Conservation (phyloP, 2,329 filamentous ascomycete genomes). For the Cercospora beticola region DNA sequence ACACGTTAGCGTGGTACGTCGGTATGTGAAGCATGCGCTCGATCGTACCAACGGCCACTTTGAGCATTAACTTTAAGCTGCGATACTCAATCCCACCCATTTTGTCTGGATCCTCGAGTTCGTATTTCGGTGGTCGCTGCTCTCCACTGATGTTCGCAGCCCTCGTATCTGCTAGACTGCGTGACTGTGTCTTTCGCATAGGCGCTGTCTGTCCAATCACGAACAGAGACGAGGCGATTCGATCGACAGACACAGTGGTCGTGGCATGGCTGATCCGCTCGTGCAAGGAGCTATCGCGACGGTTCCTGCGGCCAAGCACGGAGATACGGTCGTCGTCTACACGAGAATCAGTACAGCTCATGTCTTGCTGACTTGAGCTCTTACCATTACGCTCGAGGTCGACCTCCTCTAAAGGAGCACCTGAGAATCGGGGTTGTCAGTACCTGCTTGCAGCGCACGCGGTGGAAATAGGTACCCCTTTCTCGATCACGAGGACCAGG, state of each 20-base stretch:
- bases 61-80: conserved; percentile 48
- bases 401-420: neutral
- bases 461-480: neutral
- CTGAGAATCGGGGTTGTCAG: neutral
- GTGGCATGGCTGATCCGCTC: neutral
- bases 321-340: neutral
- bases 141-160: neutral
- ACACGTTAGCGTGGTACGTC: neutral
- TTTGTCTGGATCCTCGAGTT: conserved; percentile 50
- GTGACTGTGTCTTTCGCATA: neutral
- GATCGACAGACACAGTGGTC: neutral
- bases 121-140: neutral
- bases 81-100: conserved; percentile 65
- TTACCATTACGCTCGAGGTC: neutral
- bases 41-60: neutral
- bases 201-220: neutral
- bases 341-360: neutral
- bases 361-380: neutral
- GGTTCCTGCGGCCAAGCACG: neutral
- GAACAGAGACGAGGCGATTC: conserved; percentile 1
- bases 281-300: neutral
- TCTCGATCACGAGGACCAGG: neutral
- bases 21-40: neutral
- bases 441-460: neutral
- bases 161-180: neutral